A percentile compares a stretch with the other conserved stretches of the same genome.
These are phyloP conservation scores for Colletotrichum salicis DNA, from an alignment of 2,329 filamentous ascomycete genomes.

Conservation along the genomic window DNA sequence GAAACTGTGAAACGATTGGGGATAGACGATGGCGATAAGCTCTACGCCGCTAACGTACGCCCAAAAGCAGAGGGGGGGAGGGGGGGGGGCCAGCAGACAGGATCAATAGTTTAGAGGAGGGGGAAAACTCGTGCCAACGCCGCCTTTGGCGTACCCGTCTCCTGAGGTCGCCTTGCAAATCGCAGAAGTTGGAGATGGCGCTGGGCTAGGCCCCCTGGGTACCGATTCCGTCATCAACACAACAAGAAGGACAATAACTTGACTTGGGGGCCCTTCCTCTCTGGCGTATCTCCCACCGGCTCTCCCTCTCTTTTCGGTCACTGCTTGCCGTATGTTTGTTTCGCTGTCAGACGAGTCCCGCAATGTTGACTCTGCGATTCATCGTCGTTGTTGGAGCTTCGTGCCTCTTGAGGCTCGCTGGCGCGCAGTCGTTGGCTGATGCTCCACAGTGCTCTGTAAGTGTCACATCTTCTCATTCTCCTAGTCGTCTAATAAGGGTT, in stretches of 20 bases:
- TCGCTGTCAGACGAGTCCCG: constrained; percentile 2
- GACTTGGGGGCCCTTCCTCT: neutral
- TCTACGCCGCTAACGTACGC: neutral
- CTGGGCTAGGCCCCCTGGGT: neutral
- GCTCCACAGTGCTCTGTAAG: constrained; percentile 23
- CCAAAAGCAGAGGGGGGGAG: neutral
- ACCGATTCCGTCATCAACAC: constrained; percentile 4
- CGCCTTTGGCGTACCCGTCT: neutral
- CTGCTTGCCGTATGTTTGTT: neutral
- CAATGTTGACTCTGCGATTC: constrained; percentile 15
- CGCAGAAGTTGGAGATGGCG: neutral
- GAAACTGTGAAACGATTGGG: neutral
- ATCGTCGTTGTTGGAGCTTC: constrained; percentile 2
- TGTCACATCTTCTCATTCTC: neutral
- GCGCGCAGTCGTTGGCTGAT: constrained; percentile 12
- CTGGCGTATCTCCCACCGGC: neutral
- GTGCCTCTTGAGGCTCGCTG: constrained; percentile 11
- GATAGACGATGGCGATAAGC: neutral
- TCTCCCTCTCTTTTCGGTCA: neutral
- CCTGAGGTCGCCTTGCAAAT: neutral
- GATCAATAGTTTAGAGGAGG: neutral
- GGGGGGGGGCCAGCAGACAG: neutral
- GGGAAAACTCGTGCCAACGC: neutral
- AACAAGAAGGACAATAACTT: neutral
- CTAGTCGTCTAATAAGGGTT: neutral